Percentiles rank a stretch among this genome's conserved stretches.
These are phyloP conservation scores for Viridothelium virens DNA, from an alignment of 495 filamentous ascomycete species.

Conservation along the genomic window DNA sequence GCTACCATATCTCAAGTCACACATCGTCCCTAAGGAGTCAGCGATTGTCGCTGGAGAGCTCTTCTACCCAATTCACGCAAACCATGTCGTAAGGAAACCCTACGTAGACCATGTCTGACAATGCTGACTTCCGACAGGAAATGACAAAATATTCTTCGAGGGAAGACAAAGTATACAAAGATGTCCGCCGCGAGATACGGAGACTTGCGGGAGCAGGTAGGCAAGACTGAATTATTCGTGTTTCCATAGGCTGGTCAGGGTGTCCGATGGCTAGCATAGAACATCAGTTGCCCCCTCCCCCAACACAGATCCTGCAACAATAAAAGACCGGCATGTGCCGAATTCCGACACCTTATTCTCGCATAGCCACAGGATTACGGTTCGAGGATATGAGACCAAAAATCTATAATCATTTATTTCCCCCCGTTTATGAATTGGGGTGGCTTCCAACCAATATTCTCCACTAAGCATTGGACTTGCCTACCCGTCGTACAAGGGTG, in stretches of 20 bases:
- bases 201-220: neutral
- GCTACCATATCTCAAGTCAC: slow-evolving; percentile 1
- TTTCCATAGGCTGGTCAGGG: neutral
- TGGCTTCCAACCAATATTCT: no score
- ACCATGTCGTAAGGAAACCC: slow-evolving; percentile 11
- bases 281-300: no score
- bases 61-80: slow-evolving; percentile 10
- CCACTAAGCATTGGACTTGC: no score
- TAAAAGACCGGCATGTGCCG: no score
- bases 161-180: neutral
- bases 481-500: no score
- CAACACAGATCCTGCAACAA: no score
- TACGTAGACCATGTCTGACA: neutral
- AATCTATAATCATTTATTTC: no score
- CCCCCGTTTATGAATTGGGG: no score
- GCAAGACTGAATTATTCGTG: neutral
- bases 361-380: no score
- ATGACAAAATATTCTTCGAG: neutral
- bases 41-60: slow-evolving; percentile 13
- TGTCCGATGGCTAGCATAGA: neutral
- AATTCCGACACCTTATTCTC: no score
- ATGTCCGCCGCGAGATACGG: neutral
- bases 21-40: slow-evolving; percentile 13
- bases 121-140: neutral
- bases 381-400: no score